A percentile compares a stretch with the other conserved stretches of the same genome.
These are phyloP conservation scores for Truncatella angustata DNA, from an alignment of 2,329 filamentous ascomycete species.

Conservation along the genomic window DNA sequence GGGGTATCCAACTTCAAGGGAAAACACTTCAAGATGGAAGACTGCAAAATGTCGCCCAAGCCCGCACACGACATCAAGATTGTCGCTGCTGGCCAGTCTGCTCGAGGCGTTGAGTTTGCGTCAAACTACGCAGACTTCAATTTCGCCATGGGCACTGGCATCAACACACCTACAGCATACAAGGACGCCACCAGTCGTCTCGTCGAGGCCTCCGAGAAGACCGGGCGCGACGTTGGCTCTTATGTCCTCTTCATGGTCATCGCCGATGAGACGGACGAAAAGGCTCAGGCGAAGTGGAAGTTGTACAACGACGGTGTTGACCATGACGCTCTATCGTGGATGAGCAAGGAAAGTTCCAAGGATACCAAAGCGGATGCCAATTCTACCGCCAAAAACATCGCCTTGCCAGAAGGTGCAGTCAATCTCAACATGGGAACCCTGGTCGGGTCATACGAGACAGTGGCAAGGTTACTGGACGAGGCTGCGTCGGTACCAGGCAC, in stretches of 20 bases:
- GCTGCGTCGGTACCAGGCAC: constrained; percentile 27
- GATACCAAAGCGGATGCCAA: constrained; percentile 28
- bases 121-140: constrained; percentile 30
- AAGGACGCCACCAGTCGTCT: constrained; percentile 23
- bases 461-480: constrained; percentile 31
- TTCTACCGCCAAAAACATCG: constrained; percentile 24
- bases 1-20: constrained; percentile 31
- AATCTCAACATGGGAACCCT: constrained; percentile 31
- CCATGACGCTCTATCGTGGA: constrained; percentile 29
- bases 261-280: constrained; percentile 29
- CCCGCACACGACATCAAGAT: constrained; percentile 23
- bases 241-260: constrained; percentile 33
- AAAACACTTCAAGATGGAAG: constrained; percentile 31
- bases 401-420: constrained; percentile 27
- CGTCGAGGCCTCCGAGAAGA: constrained; percentile 25
- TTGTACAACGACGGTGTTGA: constrained; percentile 30
- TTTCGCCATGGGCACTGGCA: constrained; percentile 28
- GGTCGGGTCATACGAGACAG: constrained; percentile 24
- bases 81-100: constrained; percentile 31
- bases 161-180: constrained; percentile 29
- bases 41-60: constrained; percentile 29
- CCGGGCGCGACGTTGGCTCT: constrained; percentile 29
- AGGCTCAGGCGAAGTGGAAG: constrained; percentile 29
- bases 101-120: constrained; percentile 31
- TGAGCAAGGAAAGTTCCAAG: constrained; percentile 28